These are phyloP conservation scores for Imleria badia DNA, from an alignment of 768 basidiomycete genomes.

Conservation along the genomic window DNA sequence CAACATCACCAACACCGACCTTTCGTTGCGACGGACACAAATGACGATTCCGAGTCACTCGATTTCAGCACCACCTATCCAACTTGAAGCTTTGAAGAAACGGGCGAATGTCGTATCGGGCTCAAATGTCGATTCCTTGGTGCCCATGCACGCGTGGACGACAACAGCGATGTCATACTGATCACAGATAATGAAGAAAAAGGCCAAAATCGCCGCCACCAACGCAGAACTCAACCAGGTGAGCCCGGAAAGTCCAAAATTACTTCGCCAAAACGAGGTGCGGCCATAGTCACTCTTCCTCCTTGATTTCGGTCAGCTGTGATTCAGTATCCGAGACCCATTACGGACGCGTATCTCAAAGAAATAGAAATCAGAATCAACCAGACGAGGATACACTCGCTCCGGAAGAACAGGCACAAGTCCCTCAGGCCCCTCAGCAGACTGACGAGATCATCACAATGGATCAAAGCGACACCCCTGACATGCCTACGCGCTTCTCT, in stretches of 20 bases:
- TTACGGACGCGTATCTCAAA: slow-evolving; percentile 60
- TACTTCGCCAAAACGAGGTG: slow-evolving; percentile 70
- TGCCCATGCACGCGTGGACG: slow-evolving; percentile 59
- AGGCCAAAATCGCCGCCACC: slow-evolving; percentile 44
- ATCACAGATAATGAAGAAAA: slow-evolving; percentile 59
- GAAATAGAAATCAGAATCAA: slow-evolving; percentile 42
- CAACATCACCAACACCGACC: slow-evolving; percentile 49
- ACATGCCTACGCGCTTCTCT: slow-evolving; percentile 63
- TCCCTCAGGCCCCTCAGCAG: slow-evolving; percentile 24
- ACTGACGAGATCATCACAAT: no score
- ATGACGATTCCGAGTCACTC: no score
- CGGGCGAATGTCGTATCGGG: slow-evolving; percentile 45
- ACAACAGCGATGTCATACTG: slow-evolving; percentile 44
- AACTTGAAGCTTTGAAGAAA: slow-evolving; percentile 29
- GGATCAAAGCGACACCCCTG: slow-evolving; percentile 49
- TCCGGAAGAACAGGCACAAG: slow-evolving; percentile 17
- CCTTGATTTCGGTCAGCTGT: neutral
- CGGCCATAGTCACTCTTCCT: slow-evolving; percentile 3
- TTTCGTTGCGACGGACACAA: slow-evolving; percentile 43
- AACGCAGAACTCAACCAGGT: slow-evolving; percentile 71
- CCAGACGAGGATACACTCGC: neutral
- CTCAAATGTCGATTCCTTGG: slow-evolving; percentile 91
- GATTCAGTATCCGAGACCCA: slow-evolving; percentile 61
- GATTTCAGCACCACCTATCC: slow-evolving; percentile 25
- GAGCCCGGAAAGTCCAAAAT: slow-evolving; percentile 52